Evolutionary conservation across 202 grass and related monocot genomes (phyloP).

Genomic region (Saccharum hybrid): DNA sequence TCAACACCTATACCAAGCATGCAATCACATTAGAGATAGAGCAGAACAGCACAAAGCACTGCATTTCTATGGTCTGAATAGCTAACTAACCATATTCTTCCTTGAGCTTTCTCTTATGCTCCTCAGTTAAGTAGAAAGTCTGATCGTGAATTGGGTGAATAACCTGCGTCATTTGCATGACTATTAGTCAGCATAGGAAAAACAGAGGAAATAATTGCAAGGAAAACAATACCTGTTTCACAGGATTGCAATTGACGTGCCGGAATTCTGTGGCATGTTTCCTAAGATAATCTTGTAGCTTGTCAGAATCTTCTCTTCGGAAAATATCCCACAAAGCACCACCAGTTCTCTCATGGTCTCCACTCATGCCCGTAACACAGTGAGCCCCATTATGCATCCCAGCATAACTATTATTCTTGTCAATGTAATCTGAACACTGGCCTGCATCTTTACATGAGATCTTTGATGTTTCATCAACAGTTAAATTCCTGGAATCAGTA

Average conservation of each 20-base stretch:
- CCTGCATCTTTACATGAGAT: background rate
- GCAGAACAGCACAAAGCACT: background rate
- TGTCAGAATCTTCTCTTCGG: constrained; percentile 70
- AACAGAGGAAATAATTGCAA: constrained; percentile 3
- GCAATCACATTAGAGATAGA: background rate
- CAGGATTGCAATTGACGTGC: constrained; percentile 58
- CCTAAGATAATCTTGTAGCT: constrained; percentile 64
- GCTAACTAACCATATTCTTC: constrained; percentile 69
- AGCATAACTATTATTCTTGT: constrained; percentile 21
- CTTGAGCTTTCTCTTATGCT: constrained; percentile 83
- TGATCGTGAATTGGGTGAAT: constrained; percentile 54
- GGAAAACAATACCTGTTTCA: constrained; percentile 58
- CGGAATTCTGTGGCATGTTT: constrained; percentile 66
- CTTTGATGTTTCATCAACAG: constrained; percentile 13
- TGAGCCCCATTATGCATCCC: background rate
- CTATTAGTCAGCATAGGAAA: background rate
- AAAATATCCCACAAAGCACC: constrained; percentile 91
- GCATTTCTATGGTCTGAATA: constrained; percentile 4
- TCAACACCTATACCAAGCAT: constrained; percentile 64
- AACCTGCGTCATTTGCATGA: constrained; percentile 30
- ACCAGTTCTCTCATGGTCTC: constrained; percentile 27
- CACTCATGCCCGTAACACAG: no score
- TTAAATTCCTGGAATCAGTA: background rate
- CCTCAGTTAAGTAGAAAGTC: constrained; percentile 48
- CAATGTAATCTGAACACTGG: constrained; percentile 10